phyloP scores from a whole-genome alignment of 129 eudicot species.

The Flaveria linearis region DNA sequence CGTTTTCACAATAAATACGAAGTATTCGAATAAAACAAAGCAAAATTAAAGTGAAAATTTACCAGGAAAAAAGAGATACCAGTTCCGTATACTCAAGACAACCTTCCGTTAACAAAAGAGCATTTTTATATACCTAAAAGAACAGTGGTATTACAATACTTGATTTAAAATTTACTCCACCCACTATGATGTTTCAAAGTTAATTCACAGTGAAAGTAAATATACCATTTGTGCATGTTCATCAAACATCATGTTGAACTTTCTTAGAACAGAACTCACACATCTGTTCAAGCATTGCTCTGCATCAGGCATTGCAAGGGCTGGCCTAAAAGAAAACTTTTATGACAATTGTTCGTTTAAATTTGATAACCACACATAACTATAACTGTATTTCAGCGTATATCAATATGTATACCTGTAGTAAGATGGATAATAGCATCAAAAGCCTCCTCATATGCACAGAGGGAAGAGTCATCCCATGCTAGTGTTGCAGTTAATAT shows the following conservation, averaged over 20 bases:
- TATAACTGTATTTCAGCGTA: background rate
- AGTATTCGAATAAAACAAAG: background rate
- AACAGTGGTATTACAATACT: slow-evolving; percentile 11
- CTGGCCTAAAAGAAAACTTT: slow-evolving; percentile 50
- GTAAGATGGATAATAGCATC: slow-evolving; percentile 49
- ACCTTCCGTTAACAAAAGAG: slow-evolving; percentile 39
- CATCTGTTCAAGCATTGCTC: slow-evolving; percentile 35
- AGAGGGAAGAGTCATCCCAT: slow-evolving; percentile 54
- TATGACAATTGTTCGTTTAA: slow-evolving; percentile 1
- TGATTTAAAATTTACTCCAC: background rate
- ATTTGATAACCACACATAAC: slow-evolving; percentile 6
- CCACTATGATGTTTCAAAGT: background rate
- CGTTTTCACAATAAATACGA: background rate
- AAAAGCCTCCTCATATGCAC: slow-evolving; percentile 57
- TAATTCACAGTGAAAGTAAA: background rate
- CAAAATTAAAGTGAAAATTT: slow-evolving; percentile 37
- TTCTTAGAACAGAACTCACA: slow-evolving; percentile 46
- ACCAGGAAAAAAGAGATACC: slow-evolving; percentile 75
- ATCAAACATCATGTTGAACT: slow-evolving; percentile 47
- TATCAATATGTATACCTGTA: slow-evolving; percentile 51
- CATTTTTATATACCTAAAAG: slow-evolving; percentile 58
- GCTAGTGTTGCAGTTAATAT: slow-evolving; percentile 60
- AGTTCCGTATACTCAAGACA: slow-evolving; percentile 50
- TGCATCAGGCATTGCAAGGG: slow-evolving; percentile 38
- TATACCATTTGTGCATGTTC: slow-evolving; percentile 59